Evolutionary conservation across 2,329 filamentous ascomycete genomes (phyloP).

Genomic region (Diplodia corticola): DNA sequence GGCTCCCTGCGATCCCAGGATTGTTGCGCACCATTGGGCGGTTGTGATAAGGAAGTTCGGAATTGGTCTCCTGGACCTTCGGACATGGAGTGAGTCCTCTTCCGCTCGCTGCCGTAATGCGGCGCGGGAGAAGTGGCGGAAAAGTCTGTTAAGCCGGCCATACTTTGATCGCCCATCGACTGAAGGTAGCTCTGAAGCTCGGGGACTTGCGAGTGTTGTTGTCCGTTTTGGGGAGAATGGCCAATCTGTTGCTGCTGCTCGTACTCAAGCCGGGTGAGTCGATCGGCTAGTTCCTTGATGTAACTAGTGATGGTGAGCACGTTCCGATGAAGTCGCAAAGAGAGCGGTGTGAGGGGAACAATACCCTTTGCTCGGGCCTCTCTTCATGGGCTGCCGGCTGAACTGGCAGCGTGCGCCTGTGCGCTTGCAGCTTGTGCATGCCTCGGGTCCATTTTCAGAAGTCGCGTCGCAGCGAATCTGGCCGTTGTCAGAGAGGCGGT

Average conservation of each 20-base stretch:
- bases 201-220: constrained; percentile 12
- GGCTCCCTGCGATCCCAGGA: constrained; percentile 32
- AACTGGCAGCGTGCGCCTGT: constrained; percentile 44
- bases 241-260: constrained; percentile 15
- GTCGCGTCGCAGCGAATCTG: constrained; percentile 45
- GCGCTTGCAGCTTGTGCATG: constrained; percentile 44
- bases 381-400: constrained; percentile 44
- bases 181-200: constrained; percentile 21
- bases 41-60: constrained; percentile 29
- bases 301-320: constrained; percentile 30
- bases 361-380: constrained; percentile 45
- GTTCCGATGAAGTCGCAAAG: neutral
- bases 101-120: constrained; percentile 33
- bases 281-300: constrained; percentile 44
- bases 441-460: constrained; percentile 42
- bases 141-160: constrained; percentile 31
- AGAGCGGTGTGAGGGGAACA: neutral
- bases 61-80: constrained; percentile 38
- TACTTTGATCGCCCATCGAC: constrained; percentile 31
- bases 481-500: neutral
- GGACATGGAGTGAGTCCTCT: constrained; percentile 42
- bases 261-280: constrained; percentile 39
- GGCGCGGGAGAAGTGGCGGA: constrained; percentile 30
- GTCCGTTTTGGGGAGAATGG: constrained; percentile 16
- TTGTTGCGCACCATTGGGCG: constrained; percentile 15